A percentile compares a stretch with the other conserved stretches of the same genome.
These are phyloP conservation scores for Calonectria honghensis DNA, from an alignment of 2,329 filamentous ascomycete species.

Conservation along the genomic window DNA sequence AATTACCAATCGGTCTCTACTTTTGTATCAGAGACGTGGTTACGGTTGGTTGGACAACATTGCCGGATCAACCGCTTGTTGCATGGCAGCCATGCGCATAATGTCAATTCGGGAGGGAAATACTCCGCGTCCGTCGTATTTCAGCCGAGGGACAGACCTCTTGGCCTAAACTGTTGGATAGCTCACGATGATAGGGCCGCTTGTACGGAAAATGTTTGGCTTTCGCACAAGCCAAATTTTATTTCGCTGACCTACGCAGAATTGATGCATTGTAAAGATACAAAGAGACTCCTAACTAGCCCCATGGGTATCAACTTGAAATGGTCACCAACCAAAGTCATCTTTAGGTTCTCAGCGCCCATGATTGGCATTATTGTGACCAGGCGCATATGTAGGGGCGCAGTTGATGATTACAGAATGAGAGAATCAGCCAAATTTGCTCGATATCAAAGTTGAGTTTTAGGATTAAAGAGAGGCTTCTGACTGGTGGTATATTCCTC, in stretches of 20 bases:
- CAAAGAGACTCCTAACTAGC: neutral
- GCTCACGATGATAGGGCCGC: neutral
- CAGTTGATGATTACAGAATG: neutral
- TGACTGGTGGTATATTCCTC: slow-evolving; percentile 3
- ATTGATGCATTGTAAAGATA: neutral
- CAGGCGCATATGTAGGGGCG: neutral
- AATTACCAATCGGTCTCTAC: neutral
- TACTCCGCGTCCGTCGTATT: neutral
- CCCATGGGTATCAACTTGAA: neutral
- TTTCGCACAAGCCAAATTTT: neutral
- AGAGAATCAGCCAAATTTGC: neutral
- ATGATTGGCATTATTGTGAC: neutral
- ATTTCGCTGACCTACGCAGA: neutral
- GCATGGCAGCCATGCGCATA: neutral
- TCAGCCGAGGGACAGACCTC: slow-evolving; percentile 1
- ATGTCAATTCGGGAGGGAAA: neutral
- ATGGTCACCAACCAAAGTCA: neutral
- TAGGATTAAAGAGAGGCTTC: neutral
- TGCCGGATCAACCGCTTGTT: neutral
- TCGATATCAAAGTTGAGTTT: neutral
- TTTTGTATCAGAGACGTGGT: neutral
- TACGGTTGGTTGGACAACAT: neutral
- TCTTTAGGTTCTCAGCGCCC: neutral
- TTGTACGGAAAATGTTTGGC: neutral
- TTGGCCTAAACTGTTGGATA: neutral